Conservation (phyloP, 495 filamentous ascomycete genomes). For the Podospora pseudoanserina region DNA sequence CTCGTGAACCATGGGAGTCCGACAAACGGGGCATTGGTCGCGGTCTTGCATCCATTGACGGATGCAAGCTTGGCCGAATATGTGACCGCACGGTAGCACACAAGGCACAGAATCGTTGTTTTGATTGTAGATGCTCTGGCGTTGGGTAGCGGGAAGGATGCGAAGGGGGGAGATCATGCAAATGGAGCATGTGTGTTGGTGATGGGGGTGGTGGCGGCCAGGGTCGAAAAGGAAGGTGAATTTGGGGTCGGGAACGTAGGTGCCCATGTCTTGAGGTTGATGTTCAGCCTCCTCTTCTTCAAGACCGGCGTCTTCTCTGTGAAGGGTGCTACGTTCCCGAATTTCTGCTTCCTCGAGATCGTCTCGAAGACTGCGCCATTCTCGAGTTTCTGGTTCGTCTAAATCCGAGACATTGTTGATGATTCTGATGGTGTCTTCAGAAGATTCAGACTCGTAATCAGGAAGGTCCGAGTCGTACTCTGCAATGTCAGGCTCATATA, state of each 20-base stretch:
- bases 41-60: neutral
- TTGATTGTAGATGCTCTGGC: neutral
- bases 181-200: constrained; percentile 11
- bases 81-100: constrained; percentile 24
- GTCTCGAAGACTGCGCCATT: too few species aligned
- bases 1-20: constrained; percentile 8
- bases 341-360: too few species aligned
- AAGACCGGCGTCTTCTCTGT: too few species aligned
- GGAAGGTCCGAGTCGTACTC: neutral
- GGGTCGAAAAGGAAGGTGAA: constrained; percentile 12
- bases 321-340: too few species aligned
- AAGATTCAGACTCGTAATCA: neutral
- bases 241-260: constrained; percentile 12
- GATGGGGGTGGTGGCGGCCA: neutral
- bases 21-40: constrained; percentile 21
- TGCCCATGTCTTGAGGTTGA: neutral
- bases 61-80: constrained; percentile 17
- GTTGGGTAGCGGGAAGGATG: neutral
- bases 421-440: neutral
- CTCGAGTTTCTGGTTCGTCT: too few species aligned
- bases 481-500: too few species aligned
- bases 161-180: constrained; percentile 7
- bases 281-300: neutral
- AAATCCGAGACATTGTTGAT: too few species aligned
- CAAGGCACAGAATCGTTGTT: constrained; percentile 1